Conservation (phyloP, 768 basidiomycete genomes). For the Mycena albidolilacea region DNA sequence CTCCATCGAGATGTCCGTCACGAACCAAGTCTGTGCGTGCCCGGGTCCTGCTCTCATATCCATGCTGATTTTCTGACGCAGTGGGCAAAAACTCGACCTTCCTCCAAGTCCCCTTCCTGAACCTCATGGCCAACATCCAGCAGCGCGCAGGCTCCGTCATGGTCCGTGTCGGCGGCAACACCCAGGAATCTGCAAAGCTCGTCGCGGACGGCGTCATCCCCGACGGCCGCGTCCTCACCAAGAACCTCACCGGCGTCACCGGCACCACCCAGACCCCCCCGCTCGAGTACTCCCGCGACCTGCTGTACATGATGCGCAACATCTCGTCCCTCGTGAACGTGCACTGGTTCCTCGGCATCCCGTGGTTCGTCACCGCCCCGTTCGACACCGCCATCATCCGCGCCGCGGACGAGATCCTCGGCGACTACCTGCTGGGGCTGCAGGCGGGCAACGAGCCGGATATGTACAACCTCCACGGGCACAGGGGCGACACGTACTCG, state of each 20-base stretch:
- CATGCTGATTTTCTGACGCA: slow-evolving; percentile 34
- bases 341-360: slow-evolving; percentile 62
- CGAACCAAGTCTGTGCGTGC: slow-evolving; percentile 68
- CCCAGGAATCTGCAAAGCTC: slow-evolving; percentile 38
- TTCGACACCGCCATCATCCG: slow-evolving; percentile 13
- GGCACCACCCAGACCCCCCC: slow-evolving; percentile 63
- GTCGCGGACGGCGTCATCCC: slow-evolving; percentile 60
- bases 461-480: background rate
- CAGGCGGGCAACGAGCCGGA: background rate
- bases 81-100: slow-evolving; percentile 51
- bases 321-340: slow-evolving; percentile 58
- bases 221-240: slow-evolving; percentile 53
- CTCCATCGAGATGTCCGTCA: slow-evolving; percentile 74
- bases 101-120: slow-evolving; percentile 77
- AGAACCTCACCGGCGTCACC: slow-evolving; percentile 26
- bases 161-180: slow-evolving; percentile 48
- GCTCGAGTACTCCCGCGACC: slow-evolving; percentile 62
- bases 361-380: slow-evolving; percentile 26
- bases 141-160: slow-evolving; percentile 73
- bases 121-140: slow-evolving; percentile 81
- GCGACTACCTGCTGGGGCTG: slow-evolving; percentile 17
- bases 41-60: background rate
- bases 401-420: slow-evolving; percentile 24
- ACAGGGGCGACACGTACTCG: background rate
- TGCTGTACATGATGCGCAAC: slow-evolving; percentile 66